A percentile compares a stretch with the other conserved stretches of the same genome.
These are phyloP conservation scores for Fusarium keratoplasticum DNA, from an alignment of 2,329 filamentous ascomycete species.

Conservation along the genomic window DNA sequence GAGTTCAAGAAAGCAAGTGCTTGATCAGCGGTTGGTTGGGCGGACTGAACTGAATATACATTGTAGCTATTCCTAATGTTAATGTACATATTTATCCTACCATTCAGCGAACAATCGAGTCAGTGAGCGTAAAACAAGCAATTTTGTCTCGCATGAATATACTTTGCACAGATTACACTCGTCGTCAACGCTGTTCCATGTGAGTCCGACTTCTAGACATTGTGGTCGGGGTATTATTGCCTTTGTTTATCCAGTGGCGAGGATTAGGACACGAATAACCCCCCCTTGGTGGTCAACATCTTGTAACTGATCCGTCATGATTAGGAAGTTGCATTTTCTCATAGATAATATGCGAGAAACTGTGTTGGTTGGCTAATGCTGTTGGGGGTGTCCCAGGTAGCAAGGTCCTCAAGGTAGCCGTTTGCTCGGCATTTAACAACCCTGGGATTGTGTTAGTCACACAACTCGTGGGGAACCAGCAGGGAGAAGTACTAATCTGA, in stretches of 20 bases:
- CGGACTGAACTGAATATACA: background rate
- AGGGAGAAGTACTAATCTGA: background rate
- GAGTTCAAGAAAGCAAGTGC: too few species aligned
- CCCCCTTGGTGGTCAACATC: background rate
- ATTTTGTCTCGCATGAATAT: too few species aligned
- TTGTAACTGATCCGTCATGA: background rate
- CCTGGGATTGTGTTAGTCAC: background rate
- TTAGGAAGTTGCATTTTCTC: background rate
- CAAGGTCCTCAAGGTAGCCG: background rate
- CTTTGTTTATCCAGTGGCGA: background rate
- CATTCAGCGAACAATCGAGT: too few species aligned
- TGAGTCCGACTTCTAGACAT: too few species aligned
- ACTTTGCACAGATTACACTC: too few species aligned
- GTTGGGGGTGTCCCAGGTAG: background rate
- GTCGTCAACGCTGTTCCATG: too few species aligned
- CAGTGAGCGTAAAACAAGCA: too few species aligned
- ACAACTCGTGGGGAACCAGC: background rate
- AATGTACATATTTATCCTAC: background rate
- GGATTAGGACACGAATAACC: background rate
- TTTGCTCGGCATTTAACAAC: background rate
- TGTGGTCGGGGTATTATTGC: background rate
- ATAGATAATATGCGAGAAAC: background rate
- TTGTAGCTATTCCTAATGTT: background rate
- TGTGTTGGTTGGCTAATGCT: background rate
- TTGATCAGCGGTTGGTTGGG: too few species aligned